Percentiles rank a stretch among this genome's conserved stretches.
phyloP scores from a whole-genome alignment of 805 yeast genomes.

The Limtongozyma cylindracea region DNA sequence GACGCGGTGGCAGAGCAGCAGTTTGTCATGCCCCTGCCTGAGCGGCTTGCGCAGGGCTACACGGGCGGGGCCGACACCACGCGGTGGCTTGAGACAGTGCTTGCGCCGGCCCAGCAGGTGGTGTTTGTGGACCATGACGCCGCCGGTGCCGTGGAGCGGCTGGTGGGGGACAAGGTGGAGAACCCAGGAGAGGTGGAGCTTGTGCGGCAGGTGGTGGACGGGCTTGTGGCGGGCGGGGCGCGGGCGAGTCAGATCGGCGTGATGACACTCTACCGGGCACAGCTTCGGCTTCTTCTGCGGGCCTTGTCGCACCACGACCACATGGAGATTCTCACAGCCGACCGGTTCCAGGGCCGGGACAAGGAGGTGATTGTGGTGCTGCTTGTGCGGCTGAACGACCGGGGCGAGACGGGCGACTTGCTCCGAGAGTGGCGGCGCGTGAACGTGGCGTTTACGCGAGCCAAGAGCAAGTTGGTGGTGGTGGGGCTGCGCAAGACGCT shows the following conservation, averaged over 20 bases:
- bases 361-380: conserved; percentile 81
- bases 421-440: conserved; percentile 77
- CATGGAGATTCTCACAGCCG: conserved; percentile 77
- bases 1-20: conserved; percentile 30
- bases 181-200: conserved; percentile 53
- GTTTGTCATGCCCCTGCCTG: conserved; percentile 20
- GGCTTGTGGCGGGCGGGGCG: conserved; percentile 35
- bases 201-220: conserved; percentile 32
- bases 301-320: conserved; percentile 5
- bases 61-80: not conserved
- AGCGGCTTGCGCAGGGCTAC: conserved; percentile 4
- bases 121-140: conserved; percentile 61
- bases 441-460: conserved; percentile 86
- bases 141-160: conserved; percentile 29
- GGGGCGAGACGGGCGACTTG: conserved; percentile 45
- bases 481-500: conserved; percentile 58
- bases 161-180: conserved; percentile 39
- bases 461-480: conserved; percentile 59
- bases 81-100: conserved; percentile 30
- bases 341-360: conserved; percentile 89
- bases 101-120: conserved; percentile 34
- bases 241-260: conserved; percentile 42
- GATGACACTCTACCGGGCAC: conserved; percentile 76
- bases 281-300: conserved; percentile 14
- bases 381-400: conserved; percentile 57